A percentile compares a stretch with the other conserved stretches of the same genome.
phyloP scores from a whole-genome alignment of 2,329 filamentous ascomycete species.

The Tolypocladium nubicola region DNA sequence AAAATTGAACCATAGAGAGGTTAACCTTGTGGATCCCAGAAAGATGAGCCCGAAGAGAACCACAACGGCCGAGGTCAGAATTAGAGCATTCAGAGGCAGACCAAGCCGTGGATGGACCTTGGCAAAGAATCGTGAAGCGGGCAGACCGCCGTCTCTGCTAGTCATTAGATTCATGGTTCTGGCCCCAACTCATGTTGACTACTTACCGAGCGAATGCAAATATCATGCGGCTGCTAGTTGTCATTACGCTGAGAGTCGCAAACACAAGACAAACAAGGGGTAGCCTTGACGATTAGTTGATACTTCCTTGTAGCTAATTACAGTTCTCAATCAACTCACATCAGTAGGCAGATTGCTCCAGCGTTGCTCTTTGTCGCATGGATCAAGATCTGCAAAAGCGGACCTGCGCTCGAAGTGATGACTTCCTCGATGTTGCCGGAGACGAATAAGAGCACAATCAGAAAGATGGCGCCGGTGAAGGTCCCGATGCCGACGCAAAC shows the following conservation, averaged over 20 bases:
- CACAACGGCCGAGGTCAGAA: conserved; percentile 48
- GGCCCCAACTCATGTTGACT: conserved; percentile 11
- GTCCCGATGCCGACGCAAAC: conserved; percentile 53
- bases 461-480: conserved; percentile 50
- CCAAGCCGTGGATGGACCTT: conserved; percentile 49
- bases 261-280: conserved; percentile 54
- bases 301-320: not conserved
- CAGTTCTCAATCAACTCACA: conserved; percentile 26
- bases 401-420: conserved; percentile 44
- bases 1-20: not conserved
- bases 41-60: conserved; percentile 62
- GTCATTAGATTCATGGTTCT: not conserved
- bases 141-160: conserved; percentile 50
- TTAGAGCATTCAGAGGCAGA: conserved; percentile 56
- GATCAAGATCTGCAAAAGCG: conserved; percentile 51
- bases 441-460: conserved; percentile 54
- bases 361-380: conserved; percentile 51
- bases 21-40: conserved; percentile 42
- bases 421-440: conserved; percentile 45
- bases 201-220: conserved; percentile 46
- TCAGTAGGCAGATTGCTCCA: conserved; percentile 53
- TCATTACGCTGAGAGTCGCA: conserved; percentile 53
- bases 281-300: conserved; percentile 16
- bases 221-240: conserved; percentile 54
- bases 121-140: conserved; percentile 48